A percentile compares a stretch with the other conserved stretches of the same genome.
Evolutionary conservation across 257 asterid species (phyloP).

Genomic region (Ocimum tenuiflorum): DNA sequence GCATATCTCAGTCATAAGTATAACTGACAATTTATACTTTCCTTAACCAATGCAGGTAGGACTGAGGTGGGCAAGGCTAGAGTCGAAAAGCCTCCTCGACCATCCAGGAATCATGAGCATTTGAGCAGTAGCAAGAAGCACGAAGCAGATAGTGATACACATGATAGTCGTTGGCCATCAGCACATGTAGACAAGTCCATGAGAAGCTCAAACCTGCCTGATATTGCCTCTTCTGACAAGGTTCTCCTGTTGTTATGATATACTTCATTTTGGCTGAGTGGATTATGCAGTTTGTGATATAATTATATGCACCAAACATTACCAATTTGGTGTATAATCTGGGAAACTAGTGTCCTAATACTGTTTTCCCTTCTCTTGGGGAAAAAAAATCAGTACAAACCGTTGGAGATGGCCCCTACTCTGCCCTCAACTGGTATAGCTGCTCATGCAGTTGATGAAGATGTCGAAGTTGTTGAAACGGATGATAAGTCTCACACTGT

Average conservation of each 20-base stretch:
- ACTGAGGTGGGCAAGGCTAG: conserved; percentile 21
- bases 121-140: conserved; percentile 31
- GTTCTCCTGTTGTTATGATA: conserved; percentile 22
- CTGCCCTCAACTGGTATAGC: conserved; percentile 81
- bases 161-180: conserved; percentile 23
- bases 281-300: not conserved
- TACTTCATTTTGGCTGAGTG: not conserved
- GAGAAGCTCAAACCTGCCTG: conserved; percentile 32
- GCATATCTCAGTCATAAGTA: not conserved
- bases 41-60: conserved; percentile 30
- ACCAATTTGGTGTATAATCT: not conserved
- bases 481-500: conserved; percentile 40
- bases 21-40: conserved; percentile 14
- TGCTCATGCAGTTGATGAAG: conserved; percentile 73
- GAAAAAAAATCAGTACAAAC: conserved; percentile 40
- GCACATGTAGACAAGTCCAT: conserved; percentile 38
- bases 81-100: conserved; percentile 34
- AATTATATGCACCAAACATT: no score
- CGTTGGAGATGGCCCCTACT: conserved; percentile 31
- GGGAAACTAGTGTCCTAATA: not conserved
- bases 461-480: conserved; percentile 48
- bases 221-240: conserved; percentile 39
- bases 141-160: conserved; percentile 27
- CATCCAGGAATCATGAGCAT: conserved; percentile 30
- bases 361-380: not conserved